phyloP scores from a whole-genome alignment of 148 eudicot genomes.

The Arctostaphylos glauca region DNA sequence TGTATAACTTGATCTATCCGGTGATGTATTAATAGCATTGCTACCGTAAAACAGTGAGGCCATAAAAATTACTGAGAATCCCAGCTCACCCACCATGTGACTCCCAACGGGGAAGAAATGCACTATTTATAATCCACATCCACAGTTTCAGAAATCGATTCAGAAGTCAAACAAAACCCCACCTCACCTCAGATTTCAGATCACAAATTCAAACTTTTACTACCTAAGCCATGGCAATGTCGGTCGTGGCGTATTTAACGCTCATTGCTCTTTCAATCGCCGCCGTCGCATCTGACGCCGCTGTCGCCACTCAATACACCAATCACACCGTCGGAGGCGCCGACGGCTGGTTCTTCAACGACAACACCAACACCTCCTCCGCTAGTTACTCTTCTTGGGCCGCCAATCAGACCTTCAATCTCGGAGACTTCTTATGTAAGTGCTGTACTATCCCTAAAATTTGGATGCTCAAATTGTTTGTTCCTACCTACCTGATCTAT shows the following conservation, averaged over 20 bases:
- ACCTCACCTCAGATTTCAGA: constrained; percentile 1
- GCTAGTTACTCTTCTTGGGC: constrained; percentile 67
- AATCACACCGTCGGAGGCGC: constrained; percentile 77
- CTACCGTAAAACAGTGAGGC: too few relatives aligned
- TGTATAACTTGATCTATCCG: too few relatives aligned
- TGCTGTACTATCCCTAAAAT: background rate
- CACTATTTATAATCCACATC: background rate
- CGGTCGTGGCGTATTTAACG: constrained; percentile 20
- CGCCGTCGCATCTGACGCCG: constrained; percentile 11
- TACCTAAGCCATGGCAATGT: background rate
- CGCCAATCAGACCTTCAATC: constrained; percentile 46
- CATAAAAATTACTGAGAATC: too few relatives aligned
- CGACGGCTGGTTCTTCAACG: constrained; percentile 67
- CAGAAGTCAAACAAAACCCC: background rate
- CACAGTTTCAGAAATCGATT: background rate
- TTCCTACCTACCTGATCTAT: background rate
- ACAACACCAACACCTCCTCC: constrained; percentile 35
- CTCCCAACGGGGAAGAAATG: too few relatives aligned
- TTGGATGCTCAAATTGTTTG: background rate
- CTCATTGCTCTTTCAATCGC: constrained; percentile 22
- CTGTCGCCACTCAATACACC: constrained; percentile 35
- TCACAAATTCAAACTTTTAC: background rate
- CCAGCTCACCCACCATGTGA: too few relatives aligned
- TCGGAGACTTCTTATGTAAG: constrained; percentile 45
- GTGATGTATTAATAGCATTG: too few relatives aligned